Evolutionary conservation across 495 filamentous ascomycete species (phyloP).

Genomic region (Lasiosphaeria hispida): DNA sequence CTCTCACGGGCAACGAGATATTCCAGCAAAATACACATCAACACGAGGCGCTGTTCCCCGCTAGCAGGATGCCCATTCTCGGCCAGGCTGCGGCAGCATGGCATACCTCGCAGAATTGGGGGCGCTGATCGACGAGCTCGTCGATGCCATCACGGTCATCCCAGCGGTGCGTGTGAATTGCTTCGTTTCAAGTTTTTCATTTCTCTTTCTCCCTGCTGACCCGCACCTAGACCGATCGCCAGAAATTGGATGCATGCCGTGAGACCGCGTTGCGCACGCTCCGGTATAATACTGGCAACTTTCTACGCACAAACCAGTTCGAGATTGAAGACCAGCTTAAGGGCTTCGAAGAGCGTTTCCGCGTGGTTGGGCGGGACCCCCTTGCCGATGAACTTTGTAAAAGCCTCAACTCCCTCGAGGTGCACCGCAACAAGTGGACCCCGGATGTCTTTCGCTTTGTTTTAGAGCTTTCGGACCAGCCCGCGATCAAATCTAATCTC

Average conservation of each 20-base stretch:
- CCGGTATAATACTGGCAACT: constrained; percentile 49
- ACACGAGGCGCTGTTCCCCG: background rate
- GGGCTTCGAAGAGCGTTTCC: constrained; percentile 87
- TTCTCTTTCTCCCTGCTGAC: background rate
- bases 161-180: constrained; percentile 19
- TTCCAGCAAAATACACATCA: too few relatives aligned
- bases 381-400: constrained; percentile 71
- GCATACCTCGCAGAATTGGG: constrained; percentile 46
- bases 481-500: constrained; percentile 64
- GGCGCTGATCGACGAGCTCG: constrained; percentile 55
- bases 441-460: constrained; percentile 81
- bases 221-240: constrained; percentile 37
- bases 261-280: constrained; percentile 56
- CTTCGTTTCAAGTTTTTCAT: too few relatives aligned
- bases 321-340: constrained; percentile 69
- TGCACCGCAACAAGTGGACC: constrained; percentile 54
- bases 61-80: constrained; percentile 16
- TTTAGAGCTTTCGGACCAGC: constrained; percentile 78
- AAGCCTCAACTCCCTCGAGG: constrained; percentile 60
- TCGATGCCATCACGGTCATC: constrained; percentile 40
- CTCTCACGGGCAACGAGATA: too few relatives aligned
- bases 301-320: constrained; percentile 83
- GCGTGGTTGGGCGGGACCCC: constrained; percentile 71
- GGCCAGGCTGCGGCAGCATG: constrained; percentile 33
- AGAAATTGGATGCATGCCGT: constrained; percentile 46